phyloP scores from a whole-genome alignment of 768 basidiomycete species.

The Amanita pallidorosea region DNA sequence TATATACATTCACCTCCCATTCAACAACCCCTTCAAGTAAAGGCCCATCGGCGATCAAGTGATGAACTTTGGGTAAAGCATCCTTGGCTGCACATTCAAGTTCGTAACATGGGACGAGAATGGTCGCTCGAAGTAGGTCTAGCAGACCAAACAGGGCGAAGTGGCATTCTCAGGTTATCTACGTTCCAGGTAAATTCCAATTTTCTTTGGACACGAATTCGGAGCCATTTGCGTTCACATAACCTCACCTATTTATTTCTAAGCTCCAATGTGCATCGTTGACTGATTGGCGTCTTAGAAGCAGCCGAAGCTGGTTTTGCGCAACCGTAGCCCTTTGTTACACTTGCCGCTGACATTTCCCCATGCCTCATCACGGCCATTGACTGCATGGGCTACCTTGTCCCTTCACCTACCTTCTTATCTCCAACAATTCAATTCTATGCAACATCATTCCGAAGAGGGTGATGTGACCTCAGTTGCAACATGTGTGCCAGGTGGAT shows the following conservation, averaged over 20 bases:
- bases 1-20: slow-evolving; percentile 52
- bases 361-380: slow-evolving; percentile 34
- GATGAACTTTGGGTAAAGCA: slow-evolving; percentile 52
- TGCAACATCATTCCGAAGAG: slow-evolving; percentile 18
- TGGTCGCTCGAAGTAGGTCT: slow-evolving; percentile 74
- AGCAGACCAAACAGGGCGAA: slow-evolving; percentile 48
- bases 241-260: neutral
- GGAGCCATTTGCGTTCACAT: neutral
- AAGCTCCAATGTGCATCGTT: neutral
- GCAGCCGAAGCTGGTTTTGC: slow-evolving; percentile 36
- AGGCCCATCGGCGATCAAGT: slow-evolving; percentile 8
- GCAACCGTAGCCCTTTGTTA: slow-evolving; percentile 37
- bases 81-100: slow-evolving; percentile 69
- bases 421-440: slow-evolving; percentile 50
- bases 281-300: slow-evolving; percentile 1
- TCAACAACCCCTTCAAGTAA: slow-evolving; percentile 5
- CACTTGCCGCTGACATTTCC: slow-evolving; percentile 67
- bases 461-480: slow-evolving; percentile 9
- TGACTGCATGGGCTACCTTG: slow-evolving; percentile 66
- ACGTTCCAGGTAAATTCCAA: slow-evolving; percentile 63
- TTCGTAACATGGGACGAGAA: slow-evolving; percentile 52
- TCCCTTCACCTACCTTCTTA: slow-evolving; percentile 48
- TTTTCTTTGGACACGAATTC: neutral
- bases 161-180: slow-evolving; percentile 55
- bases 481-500: slow-evolving; percentile 32